Evolutionary conservation across 2,329 filamentous ascomycete genomes (phyloP).

Genomic region (Amphichorda felina): DNA sequence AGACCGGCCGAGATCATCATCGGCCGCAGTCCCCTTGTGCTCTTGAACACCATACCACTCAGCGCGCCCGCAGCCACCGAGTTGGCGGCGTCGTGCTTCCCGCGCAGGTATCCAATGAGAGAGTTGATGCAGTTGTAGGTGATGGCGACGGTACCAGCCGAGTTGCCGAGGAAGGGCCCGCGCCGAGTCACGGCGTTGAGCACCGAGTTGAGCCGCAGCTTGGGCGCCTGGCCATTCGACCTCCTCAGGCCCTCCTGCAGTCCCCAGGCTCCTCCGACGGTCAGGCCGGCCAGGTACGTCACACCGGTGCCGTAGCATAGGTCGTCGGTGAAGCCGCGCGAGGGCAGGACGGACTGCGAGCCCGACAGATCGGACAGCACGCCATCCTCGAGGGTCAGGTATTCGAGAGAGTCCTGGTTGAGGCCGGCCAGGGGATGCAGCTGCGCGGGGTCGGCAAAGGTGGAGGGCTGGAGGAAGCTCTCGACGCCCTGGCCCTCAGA

Average conservation of each 20-base stretch:
- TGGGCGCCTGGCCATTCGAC: conserved; percentile 67
- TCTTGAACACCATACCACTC: conserved; percentile 94
- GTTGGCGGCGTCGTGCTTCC: conserved; percentile 84
- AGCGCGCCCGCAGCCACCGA: conserved; percentile 74
- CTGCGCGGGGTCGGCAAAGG: conserved; percentile 74
- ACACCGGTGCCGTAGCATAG: conserved; percentile 95
- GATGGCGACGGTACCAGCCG: conserved; percentile 88
- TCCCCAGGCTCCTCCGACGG: conserved; percentile 83
- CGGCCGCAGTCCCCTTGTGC: conserved; percentile 75
- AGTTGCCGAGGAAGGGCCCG: conserved; percentile 93
- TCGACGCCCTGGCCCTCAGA: conserved; percentile 68
- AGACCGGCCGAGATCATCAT: conserved; percentile 93
- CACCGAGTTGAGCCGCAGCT: conserved; percentile 85
- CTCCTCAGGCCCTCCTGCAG: conserved; percentile 78
- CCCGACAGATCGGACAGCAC: conserved; percentile 78
- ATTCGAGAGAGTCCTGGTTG: conserved; percentile 88
- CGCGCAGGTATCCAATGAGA: conserved; percentile 63
- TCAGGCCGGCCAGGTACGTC: conserved; percentile 81
- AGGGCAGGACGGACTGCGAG: conserved; percentile 77
- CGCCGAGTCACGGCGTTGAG: conserved; percentile 88
- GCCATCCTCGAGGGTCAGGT: conserved; percentile 87
- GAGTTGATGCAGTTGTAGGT: conserved; percentile 93
- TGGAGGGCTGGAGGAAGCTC: conserved; percentile 67
- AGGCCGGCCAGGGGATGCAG: conserved; percentile 90
- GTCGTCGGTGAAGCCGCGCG: conserved; percentile 94